Evolutionary conservation across 257 asterid genomes (phyloP).

Genomic region (Eucommia ulmoides): DNA sequence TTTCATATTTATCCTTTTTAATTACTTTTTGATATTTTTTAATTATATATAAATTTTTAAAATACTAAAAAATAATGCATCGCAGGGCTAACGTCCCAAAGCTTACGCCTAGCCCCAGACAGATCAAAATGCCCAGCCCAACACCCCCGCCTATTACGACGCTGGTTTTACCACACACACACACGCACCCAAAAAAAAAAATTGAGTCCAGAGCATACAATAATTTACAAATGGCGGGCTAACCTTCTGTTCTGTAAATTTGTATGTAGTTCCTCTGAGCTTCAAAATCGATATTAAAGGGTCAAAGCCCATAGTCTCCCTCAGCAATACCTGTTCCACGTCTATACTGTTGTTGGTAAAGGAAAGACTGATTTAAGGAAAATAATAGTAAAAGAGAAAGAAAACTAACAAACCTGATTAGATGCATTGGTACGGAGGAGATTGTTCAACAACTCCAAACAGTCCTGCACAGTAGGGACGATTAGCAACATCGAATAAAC

Average conservation of each 20-base stretch:
- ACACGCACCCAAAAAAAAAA: slow-evolving; percentile 6
- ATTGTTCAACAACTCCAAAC: slow-evolving; percentile 82
- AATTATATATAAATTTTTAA: too few species aligned
- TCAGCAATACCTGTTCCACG: slow-evolving; percentile 58
- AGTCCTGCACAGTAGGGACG: slow-evolving; percentile 71
- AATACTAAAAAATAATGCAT: too few species aligned
- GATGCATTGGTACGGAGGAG: slow-evolving; percentile 76
- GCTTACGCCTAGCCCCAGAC: too few species aligned
- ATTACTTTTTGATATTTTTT: too few species aligned
- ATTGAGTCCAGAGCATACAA: slow-evolving; percentile 8
- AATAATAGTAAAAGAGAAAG: slow-evolving; percentile 4
- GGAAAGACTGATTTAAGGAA: neutral
- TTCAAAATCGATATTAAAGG: slow-evolving; percentile 60
- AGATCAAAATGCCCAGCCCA: too few species aligned
- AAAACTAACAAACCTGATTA: slow-evolving; percentile 55
- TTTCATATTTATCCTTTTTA: too few species aligned
- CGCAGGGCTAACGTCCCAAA: too few species aligned
- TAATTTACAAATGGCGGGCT: slow-evolving; percentile 13
- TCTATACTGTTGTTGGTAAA: slow-evolving; percentile 13
- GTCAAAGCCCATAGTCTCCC: slow-evolving; percentile 91
- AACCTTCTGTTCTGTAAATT: slow-evolving; percentile 96
- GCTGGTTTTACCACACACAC: too few species aligned
- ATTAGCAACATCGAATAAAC: too few species aligned
- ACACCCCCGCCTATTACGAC: too few species aligned
- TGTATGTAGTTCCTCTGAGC: slow-evolving; percentile 80